Percentiles rank a stretch among this genome's conserved stretches.
These are phyloP conservation scores for Zychaea mexicana DNA, from an alignment of 371 early-diverging fungal genomes.

Conservation along the genomic window DNA sequence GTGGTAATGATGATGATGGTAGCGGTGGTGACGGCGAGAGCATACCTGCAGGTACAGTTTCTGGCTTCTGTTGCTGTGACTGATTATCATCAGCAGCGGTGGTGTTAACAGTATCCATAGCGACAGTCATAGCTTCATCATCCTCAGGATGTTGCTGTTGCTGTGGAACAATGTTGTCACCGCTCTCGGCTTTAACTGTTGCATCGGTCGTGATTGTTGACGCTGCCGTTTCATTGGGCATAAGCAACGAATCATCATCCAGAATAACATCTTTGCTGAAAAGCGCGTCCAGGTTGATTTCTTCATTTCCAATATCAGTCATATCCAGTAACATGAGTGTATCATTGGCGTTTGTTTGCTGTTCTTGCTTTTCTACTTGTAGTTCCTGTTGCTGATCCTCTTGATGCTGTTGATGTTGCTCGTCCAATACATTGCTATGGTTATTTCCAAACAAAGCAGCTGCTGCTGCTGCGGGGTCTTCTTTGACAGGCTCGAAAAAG, in stretches of 20 bases:
- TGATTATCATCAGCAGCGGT: not conserved
- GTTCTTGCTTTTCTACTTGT: not conserved
- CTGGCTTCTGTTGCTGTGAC: not conserved
- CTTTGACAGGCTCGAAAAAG: slow-evolving; percentile 31
- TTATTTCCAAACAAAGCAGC: not conserved
- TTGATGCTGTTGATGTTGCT: not conserved
- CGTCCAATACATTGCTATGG: not conserved
- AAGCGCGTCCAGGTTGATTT: slow-evolving; percentile 3
- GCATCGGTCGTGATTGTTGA: not conserved
- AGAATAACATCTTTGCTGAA: not conserved
- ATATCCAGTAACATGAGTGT: not conserved
- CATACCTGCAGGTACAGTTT: not conserved
- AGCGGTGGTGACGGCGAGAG: not conserved
- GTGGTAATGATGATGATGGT: too few relatives aligned
- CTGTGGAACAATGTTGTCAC: not conserved
- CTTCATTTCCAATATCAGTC: not conserved
- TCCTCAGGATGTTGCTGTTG: not conserved
- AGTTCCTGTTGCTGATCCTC: not conserved
- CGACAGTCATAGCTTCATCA: not conserved
- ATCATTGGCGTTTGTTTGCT: not conserved
- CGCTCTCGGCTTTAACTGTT: not conserved
- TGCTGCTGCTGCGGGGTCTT: not conserved
- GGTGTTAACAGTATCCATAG: not conserved
- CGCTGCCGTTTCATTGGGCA: not conserved
- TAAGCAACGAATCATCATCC: not conserved